Base-by-base conservation (phyloP, 345 rosid genomes). In the Brassica carinata region DNA sequence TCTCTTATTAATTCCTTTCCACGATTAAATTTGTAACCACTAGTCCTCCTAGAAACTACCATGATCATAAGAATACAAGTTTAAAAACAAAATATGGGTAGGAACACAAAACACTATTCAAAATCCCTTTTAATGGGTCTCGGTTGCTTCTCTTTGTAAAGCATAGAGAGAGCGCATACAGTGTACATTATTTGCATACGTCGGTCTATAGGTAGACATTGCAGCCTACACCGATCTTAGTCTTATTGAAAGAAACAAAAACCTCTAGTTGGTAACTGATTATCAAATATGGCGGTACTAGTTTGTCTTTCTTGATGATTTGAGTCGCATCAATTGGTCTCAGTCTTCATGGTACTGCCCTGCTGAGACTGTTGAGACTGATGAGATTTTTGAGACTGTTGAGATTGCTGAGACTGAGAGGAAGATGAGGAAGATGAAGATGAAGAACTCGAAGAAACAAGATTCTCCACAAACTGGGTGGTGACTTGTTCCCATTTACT, bases 401-500 rank as follows among this genome's bases (percentile, higher is more conserved):
- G 17, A 53, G 58, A 53, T 53, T 53, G 14, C 51, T 43, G 58
- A 48, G 57, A 48, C 38, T 73, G 17, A 48, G 66, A 64, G 7
- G 26, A 23, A 23, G 26, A 23, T 23, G 26, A 23, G 26, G 15
- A 2, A 10, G 76, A 36, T 8, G 57, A 19, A 31, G 27, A 0
- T 14, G 58, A 51, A 5, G 58, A 51, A 14, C 77, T 27, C 0
- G 76, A 31, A 18, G 58, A 76, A 67, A 70, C 18, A 81, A 80
- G 81, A 66, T 77, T 72, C 51, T 81, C 71, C 40, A 81, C 81
- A 36, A 67, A 81, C n/a, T 72, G 18, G 38, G 71, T 81, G 0
- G 84, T 81, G 64, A 72, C 78, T 61, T 77, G 69, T 62, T 81
- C 84, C 71, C 48, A 77, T 66, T 36, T 81, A 27, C 23, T 34